These are phyloP conservation scores for Microbotryomycetes sp. DNA, from an alignment of 1,284 basidiomycete genomes.

Conservation along the genomic window DNA sequence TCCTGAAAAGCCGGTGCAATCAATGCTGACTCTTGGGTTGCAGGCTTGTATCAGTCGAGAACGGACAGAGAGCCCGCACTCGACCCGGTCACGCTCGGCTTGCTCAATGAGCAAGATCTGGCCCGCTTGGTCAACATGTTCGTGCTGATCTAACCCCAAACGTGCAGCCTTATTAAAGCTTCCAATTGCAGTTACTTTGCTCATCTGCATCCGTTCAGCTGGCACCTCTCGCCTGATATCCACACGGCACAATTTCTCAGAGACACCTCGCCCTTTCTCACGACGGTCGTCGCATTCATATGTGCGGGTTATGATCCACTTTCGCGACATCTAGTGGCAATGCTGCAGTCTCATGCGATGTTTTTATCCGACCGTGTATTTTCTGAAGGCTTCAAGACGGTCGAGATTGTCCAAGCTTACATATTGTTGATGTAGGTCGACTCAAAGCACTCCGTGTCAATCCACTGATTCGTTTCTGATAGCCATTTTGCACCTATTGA, in stretches of 20 bases:
- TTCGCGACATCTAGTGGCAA: background rate
- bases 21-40: background rate
- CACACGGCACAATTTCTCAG: constrained; percentile 24
- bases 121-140: constrained; percentile 16
- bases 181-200: constrained; percentile 16
- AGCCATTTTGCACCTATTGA: constrained; percentile 20
- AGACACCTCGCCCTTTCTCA: constrained; percentile 25
- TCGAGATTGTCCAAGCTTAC: constrained; percentile 7
- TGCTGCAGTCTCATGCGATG: constrained; percentile 12
- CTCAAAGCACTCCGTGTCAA: background rate
- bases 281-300: constrained; percentile 14
- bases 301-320: constrained; percentile 11
- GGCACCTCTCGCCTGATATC: constrained; percentile 17
- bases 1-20: too few relatives aligned
- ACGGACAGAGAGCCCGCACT: constrained; percentile 12
- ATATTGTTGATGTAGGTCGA: constrained; percentile 14
- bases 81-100: constrained; percentile 22
- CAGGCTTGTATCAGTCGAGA: constrained; percentile 20
- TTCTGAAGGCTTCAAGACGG: constrained; percentile 18
- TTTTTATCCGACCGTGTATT: constrained; percentile 13
- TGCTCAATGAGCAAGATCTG: constrained; percentile 13
- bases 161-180: background rate
- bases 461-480: background rate
- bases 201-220: constrained; percentile 8
- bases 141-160: too few relatives aligned